Conservation (phyloP, 768 basidiomycete genomes). For the Xanthoconium purpureum region DNA sequence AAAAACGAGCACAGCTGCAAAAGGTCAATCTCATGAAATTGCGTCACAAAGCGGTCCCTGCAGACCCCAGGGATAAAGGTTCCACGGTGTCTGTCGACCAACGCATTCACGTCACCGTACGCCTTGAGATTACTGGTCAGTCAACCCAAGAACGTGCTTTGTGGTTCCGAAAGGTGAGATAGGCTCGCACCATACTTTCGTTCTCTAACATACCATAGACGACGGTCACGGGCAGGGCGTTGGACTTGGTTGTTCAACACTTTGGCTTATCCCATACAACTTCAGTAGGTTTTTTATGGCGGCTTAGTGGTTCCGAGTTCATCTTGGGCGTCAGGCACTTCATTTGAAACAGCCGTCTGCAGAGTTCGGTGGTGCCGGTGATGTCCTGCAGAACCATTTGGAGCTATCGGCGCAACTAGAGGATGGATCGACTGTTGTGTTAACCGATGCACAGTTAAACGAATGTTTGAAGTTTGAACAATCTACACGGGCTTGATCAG, state of each 20-base stretch:
- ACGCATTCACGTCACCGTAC: constrained; percentile 56
- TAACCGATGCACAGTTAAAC: constrained; percentile 8
- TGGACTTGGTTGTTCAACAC: constrained; percentile 48
- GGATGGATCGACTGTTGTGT: constrained; percentile 42
- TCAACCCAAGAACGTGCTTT: constrained; percentile 43
- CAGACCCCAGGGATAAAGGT: constrained; percentile 54
- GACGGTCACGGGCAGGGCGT: constrained; percentile 54
- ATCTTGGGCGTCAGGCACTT: constrained; percentile 41
- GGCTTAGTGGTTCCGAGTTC: not conserved
- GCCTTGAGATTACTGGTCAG: constrained; percentile 23
- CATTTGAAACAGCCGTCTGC: constrained; percentile 34
- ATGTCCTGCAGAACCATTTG: constrained; percentile 46
- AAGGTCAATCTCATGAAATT: constrained; percentile 71
- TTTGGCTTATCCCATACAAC: constrained; percentile 12
- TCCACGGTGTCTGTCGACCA: constrained; percentile 49
- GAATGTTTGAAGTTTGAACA: not conserved
- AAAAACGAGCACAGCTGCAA: constrained; percentile 50
- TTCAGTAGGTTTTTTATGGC: constrained; percentile 11
- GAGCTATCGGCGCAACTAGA: constrained; percentile 49
- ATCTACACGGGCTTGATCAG: not conserved
- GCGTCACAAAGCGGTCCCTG: constrained; percentile 65
- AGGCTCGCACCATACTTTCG: not conserved
- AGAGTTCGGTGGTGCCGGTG: constrained; percentile 26
- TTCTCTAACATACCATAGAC: constrained; percentile 37
- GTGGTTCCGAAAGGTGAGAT: constrained; percentile 70